Percentiles rank a stretch among this genome's conserved stretches.
Evolutionary conservation across 257 asterid species (phyloP).

Genomic region (Lantana camara): DNA sequence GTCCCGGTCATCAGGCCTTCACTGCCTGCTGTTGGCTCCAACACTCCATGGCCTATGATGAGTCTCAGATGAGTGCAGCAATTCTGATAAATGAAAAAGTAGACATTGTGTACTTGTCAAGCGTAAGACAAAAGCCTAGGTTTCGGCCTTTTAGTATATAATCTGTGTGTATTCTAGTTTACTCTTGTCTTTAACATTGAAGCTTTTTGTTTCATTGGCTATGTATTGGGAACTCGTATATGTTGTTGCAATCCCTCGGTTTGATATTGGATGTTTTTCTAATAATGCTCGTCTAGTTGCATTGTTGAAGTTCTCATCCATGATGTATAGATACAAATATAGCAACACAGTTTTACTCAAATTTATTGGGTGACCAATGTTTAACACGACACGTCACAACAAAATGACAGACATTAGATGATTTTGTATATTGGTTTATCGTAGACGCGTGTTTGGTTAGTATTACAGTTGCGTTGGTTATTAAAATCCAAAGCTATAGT

Average conservation of each 20-base stretch:
- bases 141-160: conserved; percentile 27
- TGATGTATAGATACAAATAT: too few species aligned
- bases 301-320: too few species aligned
- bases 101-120: conserved; percentile 21
- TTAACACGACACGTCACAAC: too few species aligned
- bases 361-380: too few species aligned
- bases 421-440: too few species aligned
- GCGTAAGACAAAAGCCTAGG: conserved; percentile 30
- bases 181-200: conserved; percentile 17
- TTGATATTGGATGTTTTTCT: conserved; percentile 15
- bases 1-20: conserved; percentile 84
- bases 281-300: too few species aligned
- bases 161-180: conserved; percentile 30
- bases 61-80: conserved; percentile 52
- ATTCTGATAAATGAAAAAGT: conserved; percentile 23
- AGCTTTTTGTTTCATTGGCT: conserved; percentile 32
- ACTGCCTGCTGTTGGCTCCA: conserved; percentile 61
- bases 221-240: conserved; percentile 29
- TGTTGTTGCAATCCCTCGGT: conserved; percentile 21
- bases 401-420: too few species aligned
- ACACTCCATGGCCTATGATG: conserved; percentile 67
- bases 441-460: too few species aligned
- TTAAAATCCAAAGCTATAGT: too few species aligned
- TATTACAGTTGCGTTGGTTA: too few species aligned
- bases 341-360: too few species aligned